phyloP scores from a whole-genome alignment of 108 stramenopile genomes.

The Pseudonitzschia multiseries region DNA sequence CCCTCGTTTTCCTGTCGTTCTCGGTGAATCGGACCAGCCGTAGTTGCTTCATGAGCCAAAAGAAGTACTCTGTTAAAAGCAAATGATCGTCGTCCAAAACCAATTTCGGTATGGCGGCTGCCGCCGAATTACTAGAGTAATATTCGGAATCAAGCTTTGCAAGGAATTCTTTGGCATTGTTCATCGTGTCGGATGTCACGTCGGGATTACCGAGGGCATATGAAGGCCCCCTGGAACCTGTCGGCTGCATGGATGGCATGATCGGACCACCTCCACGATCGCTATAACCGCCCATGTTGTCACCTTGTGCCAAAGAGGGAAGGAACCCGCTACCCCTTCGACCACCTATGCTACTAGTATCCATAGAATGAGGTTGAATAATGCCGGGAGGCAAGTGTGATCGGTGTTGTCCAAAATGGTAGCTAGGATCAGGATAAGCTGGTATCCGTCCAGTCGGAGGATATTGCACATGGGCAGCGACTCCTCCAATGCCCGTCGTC shows the following conservation, averaged over 20 bases:
- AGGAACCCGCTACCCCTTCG: not conserved
- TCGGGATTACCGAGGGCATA: not conserved
- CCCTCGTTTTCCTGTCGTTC: conserved; percentile 83
- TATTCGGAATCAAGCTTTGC: conserved; percentile 25
- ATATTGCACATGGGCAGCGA: not conserved
- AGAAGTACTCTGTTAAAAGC: conserved; percentile 87
- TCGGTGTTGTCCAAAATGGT: not conserved
- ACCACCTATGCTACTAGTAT: conserved; percentile 1
- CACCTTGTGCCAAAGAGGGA: conserved; percentile 2
- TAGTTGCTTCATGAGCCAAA: conserved; percentile 83
- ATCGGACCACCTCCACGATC: conserved; percentile 10
- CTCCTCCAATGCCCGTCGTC: not conserved
- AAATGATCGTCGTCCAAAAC: conserved; percentile 57
- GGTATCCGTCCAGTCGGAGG: not conserved
- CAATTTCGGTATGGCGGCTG: conserved; percentile 26
- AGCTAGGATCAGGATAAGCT: not conserved
- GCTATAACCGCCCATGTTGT: not conserved
- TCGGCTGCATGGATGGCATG: conserved; percentile 3
- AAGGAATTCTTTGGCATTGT: conserved; percentile 14
- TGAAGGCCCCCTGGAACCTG: not conserved
- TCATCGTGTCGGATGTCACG: not conserved
- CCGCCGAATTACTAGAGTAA: conserved; percentile 19
- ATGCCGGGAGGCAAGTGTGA: conserved; percentile 3
- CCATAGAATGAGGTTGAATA: not conserved
- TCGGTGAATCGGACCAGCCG: conserved; percentile 81